These are phyloP conservation scores for Leccinellum luteum DNA, from an alignment of 768 basidiomycete species.

Conservation along the genomic window DNA sequence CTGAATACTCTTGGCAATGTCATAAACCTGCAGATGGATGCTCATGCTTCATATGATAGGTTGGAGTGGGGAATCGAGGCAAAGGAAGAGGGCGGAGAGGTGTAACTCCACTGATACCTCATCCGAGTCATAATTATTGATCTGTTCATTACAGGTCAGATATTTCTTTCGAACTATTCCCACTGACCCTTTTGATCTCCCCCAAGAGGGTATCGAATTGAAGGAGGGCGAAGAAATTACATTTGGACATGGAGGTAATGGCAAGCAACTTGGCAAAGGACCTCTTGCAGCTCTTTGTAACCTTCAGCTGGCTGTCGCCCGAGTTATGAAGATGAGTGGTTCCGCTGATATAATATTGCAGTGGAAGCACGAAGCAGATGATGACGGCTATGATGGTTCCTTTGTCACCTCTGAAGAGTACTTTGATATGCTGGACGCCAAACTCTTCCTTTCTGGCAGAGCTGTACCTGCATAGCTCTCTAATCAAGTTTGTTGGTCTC, in stretches of 20 bases:
- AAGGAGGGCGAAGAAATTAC: conserved; percentile 3
- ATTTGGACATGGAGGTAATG: conserved; percentile 2
- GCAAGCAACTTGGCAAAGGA: neutral
- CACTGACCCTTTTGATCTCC: neutral
- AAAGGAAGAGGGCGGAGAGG: neutral
- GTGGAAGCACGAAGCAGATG: conserved; percentile 2
- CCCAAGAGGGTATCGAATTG: neutral
- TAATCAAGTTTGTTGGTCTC: too few relatives aligned
- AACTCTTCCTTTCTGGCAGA: too few relatives aligned
- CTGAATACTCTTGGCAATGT: too few relatives aligned
- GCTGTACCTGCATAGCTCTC: too few relatives aligned
- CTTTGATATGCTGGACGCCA: too few relatives aligned
- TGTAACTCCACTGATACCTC: neutral
- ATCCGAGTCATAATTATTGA: neutral
- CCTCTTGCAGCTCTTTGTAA: neutral
- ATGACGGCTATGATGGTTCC: neutral
- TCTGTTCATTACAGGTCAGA: neutral
- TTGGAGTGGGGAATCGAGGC: conserved; percentile 3
- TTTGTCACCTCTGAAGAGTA: too few relatives aligned
- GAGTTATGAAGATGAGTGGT: conserved; percentile 3
- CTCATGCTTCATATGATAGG: neutral
- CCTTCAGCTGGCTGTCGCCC: conserved; percentile 5
- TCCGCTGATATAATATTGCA: neutral
- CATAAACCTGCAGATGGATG: neutral
- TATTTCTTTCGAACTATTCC: neutral